Evolutionary conservation across 2,329 filamentous ascomycete genomes (phyloP).

Genomic region (Colletotrichum somersetense): DNA sequence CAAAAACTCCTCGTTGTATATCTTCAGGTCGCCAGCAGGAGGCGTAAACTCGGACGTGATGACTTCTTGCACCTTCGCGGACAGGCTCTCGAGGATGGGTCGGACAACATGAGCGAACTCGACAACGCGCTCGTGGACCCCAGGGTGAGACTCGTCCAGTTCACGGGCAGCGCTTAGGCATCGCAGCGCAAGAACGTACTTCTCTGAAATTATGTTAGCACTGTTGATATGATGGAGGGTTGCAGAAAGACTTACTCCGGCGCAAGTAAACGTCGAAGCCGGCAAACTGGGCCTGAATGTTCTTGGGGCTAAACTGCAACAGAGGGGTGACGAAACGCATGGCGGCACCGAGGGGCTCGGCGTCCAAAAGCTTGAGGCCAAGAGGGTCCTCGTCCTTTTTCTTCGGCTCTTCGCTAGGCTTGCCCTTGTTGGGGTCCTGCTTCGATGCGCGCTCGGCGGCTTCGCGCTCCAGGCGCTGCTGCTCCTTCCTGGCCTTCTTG

Average conservation of each 20-base stretch:
- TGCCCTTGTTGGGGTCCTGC: conserved; percentile 85
- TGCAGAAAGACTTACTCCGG: conserved; percentile 72
- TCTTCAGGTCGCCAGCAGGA: conserved; percentile 56
- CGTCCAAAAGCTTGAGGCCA: conserved; percentile 83
- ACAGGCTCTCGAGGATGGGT: conserved; percentile 68
- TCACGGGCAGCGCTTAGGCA: conserved; percentile 81
- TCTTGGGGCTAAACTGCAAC: conserved; percentile 84
- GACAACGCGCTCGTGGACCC: conserved; percentile 80
- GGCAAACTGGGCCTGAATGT: conserved; percentile 83
- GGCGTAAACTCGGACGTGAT: conserved; percentile 74
- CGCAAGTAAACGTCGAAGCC: conserved; percentile 93
- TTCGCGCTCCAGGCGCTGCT: conserved; percentile 74
- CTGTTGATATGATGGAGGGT: conserved; percentile 32
- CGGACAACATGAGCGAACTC: conserved; percentile 76
- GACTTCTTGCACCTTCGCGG: conserved; percentile 75
- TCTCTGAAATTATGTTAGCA: conserved; percentile 68
- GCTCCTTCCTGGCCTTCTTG: conserved; percentile 90
- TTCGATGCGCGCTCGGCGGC: conserved; percentile 83
- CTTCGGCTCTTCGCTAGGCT: conserved; percentile 68
- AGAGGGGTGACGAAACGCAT: conserved; percentile 88
- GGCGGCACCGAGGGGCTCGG: conserved; percentile 86
- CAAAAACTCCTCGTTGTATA: conserved; percentile 76
- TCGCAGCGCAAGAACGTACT: conserved; percentile 87
- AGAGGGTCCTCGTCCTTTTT: conserved; percentile 94
- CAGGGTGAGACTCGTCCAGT: conserved; percentile 77